These are phyloP conservation scores for Sugiyamaella marilandica DNA, from an alignment of 805 yeast genomes.

Conservation along the genomic window DNA sequence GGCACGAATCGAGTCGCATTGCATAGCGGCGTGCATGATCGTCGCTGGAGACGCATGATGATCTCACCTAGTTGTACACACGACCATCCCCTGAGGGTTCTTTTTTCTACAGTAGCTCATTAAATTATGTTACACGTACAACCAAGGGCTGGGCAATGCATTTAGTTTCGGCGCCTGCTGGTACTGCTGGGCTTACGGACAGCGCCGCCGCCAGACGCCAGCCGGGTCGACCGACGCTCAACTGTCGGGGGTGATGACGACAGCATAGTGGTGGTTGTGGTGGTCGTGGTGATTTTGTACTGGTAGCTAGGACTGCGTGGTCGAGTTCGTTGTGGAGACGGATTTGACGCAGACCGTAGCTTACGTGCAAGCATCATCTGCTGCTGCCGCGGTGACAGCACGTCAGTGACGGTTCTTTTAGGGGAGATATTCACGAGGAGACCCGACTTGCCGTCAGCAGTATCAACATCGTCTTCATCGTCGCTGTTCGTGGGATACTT, in stretches of 20 bases:
- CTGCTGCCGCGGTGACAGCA: conserved; percentile 20
- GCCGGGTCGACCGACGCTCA: conserved; percentile 22
- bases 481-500: conserved; percentile 35
- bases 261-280: conserved; percentile 21
- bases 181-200: conserved; percentile 15
- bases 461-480: conserved; percentile 33
- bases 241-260: conserved; percentile 19
- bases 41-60: no score
- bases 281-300: conserved; percentile 19
- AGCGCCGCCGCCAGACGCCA: conserved; percentile 15
- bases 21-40: no score
- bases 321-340: conserved; percentile 26
- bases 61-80: no score
- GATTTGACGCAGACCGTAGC: conserved; percentile 32
- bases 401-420: conserved; percentile 23
- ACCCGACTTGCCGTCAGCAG: background rate
- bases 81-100: no score
- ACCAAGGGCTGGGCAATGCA: background rate
- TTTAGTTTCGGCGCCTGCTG: conserved; percentile 1
- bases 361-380: conserved; percentile 26
- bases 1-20: no score
- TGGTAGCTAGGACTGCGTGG: conserved; percentile 15
- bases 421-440: conserved; percentile 7
- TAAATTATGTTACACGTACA: no score
- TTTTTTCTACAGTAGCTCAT: no score